Base-by-base conservation (phyloP, 768 basidiomycete species). In the Favolaschia claudopus region DNA sequence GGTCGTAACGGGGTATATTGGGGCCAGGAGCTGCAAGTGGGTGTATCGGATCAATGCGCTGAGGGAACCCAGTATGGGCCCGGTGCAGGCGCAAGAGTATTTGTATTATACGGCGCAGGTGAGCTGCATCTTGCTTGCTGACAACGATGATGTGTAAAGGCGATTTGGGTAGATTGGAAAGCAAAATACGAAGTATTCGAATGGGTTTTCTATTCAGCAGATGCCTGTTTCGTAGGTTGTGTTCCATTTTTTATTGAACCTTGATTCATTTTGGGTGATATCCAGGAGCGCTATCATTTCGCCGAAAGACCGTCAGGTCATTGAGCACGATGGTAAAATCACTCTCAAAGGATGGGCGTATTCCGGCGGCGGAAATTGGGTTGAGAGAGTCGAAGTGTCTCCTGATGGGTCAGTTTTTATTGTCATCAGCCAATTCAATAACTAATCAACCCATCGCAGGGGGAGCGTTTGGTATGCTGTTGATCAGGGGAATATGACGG, bases 101-200 rank as follows among this genome's bases (percentile, higher is more conserved):
- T 63, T 85, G 34, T 85, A 84, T 68, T 84, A 79, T 63, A 82
- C 77, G 1, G 68, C 75, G 7, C 83, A 83, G 71, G 81, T 80
- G 20, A 13, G n/a, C 42, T 40, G 39, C 22, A 13, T 36, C 17
- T 63, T 32, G n/a, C 24, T 19, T 22, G 28, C 27, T n/a, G n/a
- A n/a, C n/a, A n/a, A n/a, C n/a, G n/a, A n/a, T n/a, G n/a, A n/a
- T n/a, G n/a, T n/a, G n/a, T n/a, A n/a, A n/a, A n/a, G n/a, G n/a
- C n/a, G n/a, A n/a, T n/a, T n/a, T n/a, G n/a, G n/a, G n/a, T n/a
- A 83, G 80, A 76, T 77, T 42, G 82, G 83, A 20, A 85, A 85
- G 68, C 82, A 85, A 55, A 85, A 85, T 56, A 69, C 71, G 6
- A 78, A 76, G 58, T 81, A 79, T 47, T 83, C 82, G 24, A 83